A percentile compares a stretch with the other conserved stretches of the same genome.
phyloP scores from a whole-genome alignment of 305 asterid genomes.

The Fraxinus dipetala region DNA sequence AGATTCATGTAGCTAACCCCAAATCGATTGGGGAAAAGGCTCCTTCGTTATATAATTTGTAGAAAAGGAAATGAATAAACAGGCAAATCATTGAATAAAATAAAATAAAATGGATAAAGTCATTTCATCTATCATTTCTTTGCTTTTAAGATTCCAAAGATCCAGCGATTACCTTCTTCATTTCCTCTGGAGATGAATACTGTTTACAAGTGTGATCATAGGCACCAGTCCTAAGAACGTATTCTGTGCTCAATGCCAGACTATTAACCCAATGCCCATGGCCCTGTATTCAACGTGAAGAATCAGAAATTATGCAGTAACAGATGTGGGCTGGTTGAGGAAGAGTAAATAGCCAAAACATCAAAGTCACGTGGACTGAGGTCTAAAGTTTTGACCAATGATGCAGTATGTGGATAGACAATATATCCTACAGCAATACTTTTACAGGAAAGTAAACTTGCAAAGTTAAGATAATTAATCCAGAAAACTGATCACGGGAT shows the following conservation, averaged over 20 bases:
- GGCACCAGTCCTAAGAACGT: slow-evolving; percentile 92
- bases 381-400: background rate
- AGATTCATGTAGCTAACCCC: background rate
- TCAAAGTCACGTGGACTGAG: background rate
- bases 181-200: slow-evolving; percentile 77
- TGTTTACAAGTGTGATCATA: slow-evolving; percentile 77
- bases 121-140: background rate
- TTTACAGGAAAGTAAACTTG: background rate
- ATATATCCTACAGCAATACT: background rate
- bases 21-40: background rate
- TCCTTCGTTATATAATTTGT: background rate
- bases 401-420: background rate
- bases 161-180: slow-evolving; percentile 64
- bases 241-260: slow-evolving; percentile 90
- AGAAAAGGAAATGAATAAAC: background rate
- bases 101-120: background rate
- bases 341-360: background rate
- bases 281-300: slow-evolving; percentile 50
- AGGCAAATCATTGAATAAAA: background rate
- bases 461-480: background rate
- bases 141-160: slow-evolving; percentile 15
- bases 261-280: slow-evolving; percentile 99
- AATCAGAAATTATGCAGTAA: slow-evolving; percentile 7
- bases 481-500: background rate
- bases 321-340: slow-evolving; percentile 4